phyloP scores from a whole-genome alignment of 805 yeast species.

The Candida incommunis region DNA sequence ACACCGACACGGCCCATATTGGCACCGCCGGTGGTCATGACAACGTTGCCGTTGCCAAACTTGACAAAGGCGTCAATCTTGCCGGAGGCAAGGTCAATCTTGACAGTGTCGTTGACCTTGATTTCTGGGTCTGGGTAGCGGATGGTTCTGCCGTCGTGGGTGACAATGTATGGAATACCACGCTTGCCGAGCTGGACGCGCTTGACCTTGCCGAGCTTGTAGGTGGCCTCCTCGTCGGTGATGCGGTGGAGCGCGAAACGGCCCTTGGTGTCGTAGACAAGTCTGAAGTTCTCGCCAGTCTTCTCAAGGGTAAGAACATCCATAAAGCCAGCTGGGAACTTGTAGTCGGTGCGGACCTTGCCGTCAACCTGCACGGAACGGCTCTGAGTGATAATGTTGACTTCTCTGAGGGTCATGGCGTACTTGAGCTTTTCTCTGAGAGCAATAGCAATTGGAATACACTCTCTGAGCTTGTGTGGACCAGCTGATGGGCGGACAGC shows the following conservation, averaged over 20 bases:
- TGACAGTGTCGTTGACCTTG: constrained; percentile 96
- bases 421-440: constrained; percentile 98
- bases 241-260: constrained; percentile 99
- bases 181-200: constrained; percentile 96
- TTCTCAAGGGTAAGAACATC: constrained; percentile 95
- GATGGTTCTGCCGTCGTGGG: constrained; percentile 99
- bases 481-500: constrained; percentile 99
- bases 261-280: constrained; percentile 96
- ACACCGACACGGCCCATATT: constrained; percentile 97
- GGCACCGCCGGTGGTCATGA: constrained; percentile 95
- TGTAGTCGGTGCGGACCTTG: constrained; percentile 97
- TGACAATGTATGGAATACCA: constrained; percentile 96
- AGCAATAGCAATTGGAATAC: constrained; percentile 92
- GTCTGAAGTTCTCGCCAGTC: constrained; percentile 98
- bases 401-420: constrained; percentile 98
- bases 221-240: constrained; percentile 95
- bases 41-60: constrained; percentile 86
- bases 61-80: constrained; percentile 80
- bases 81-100: constrained; percentile 92
- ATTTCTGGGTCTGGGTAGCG: constrained; percentile 98
- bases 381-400: constrained; percentile 95
- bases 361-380: constrained; percentile 98
- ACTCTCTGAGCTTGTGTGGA: constrained; percentile 98
- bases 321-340: constrained; percentile 99
- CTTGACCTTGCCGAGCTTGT: constrained; percentile 97